Base-by-base conservation (phyloP, 768 basidiomycete species). In the Podaxis sp. region DNA sequence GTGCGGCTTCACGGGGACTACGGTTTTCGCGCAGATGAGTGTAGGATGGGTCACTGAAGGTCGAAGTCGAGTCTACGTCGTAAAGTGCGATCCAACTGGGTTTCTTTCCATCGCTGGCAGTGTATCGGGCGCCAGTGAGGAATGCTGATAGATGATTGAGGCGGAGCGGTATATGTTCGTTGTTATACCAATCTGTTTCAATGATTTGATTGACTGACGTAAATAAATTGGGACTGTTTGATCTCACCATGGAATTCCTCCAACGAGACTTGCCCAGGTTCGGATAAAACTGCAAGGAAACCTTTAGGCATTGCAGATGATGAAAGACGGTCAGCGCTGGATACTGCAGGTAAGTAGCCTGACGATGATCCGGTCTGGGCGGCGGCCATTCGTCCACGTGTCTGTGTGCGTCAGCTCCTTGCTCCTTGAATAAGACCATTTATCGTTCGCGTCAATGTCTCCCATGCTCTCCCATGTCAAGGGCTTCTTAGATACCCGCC, bases 91-190 rank as follows among this genome's bases (percentile, higher is more conserved):
- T 65, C 82, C 82, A 85, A 1, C 73, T 71, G 0, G 81, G 80
- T 37, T 63, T 70, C 12, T 66, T 63, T 11, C 63, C 64, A 63
- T 82, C 80, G 2, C 71, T 55, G 2, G 78, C 77, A 1, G 70
- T 69, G 65, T 77, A 84, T 38, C 83, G 72, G 2, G 82, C 82
- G 0, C 80, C 82, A 5, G 80, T 79, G 43, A 82, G 74, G 71
- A 84, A 83, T 8, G 77, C 75, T 6, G 71, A 68, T 4, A 83
- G 71, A 59, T 77, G 72, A 63, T 84, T 74, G 58, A 84, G 69
- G 11, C 83, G 79, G 1, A 83, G 70, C 0, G 82, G 82, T 38
- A 85, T 77, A 65, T 84, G 83, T 71, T 85, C 83, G 59, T 82
- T 80, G 66, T 83, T 76, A 70, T 85, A 85, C 83, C 83, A 85